Evolutionary conservation across 108 stramenopile genomes (phyloP).

Genomic region (Ochromonas danica): DNA sequence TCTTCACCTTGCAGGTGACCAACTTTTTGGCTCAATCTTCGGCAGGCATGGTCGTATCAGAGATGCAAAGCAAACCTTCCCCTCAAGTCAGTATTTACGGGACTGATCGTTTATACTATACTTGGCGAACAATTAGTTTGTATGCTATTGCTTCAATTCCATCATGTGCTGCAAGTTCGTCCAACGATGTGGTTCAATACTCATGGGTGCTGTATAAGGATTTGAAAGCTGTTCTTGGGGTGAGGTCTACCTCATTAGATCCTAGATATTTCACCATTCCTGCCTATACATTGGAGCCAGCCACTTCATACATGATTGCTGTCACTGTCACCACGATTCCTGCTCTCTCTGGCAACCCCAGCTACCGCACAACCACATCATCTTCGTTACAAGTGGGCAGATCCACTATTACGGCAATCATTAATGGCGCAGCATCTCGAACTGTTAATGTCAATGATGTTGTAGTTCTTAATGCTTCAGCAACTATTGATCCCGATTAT

Average conservation of each 20-base stretch:
- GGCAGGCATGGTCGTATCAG: neutral
- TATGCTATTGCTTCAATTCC: neutral
- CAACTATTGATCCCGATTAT: neutral
- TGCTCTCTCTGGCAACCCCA: neutral
- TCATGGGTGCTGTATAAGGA: neutral
- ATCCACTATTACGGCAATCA: neutral
- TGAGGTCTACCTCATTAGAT: neutral
- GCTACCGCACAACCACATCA: neutral
- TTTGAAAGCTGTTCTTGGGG: neutral
- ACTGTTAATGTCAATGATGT: neutral
- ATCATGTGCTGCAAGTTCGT: neutral
- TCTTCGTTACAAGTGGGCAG: neutral
- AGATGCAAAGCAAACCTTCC: too few species aligned
- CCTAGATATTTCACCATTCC: neutral
- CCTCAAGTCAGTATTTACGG: neutral
- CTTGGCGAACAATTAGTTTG: neutral
- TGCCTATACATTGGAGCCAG: neutral
- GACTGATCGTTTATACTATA: neutral
- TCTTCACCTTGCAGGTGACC: neutral
- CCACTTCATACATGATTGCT: neutral
- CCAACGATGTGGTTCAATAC: neutral
- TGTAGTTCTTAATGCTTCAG: neutral
- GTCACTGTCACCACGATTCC: neutral
- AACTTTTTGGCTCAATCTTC: conserved; percentile 20
- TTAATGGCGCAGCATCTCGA: neutral